Conservation (phyloP, 352 stramenopile species). For the Phytophthora meadii region DNA sequence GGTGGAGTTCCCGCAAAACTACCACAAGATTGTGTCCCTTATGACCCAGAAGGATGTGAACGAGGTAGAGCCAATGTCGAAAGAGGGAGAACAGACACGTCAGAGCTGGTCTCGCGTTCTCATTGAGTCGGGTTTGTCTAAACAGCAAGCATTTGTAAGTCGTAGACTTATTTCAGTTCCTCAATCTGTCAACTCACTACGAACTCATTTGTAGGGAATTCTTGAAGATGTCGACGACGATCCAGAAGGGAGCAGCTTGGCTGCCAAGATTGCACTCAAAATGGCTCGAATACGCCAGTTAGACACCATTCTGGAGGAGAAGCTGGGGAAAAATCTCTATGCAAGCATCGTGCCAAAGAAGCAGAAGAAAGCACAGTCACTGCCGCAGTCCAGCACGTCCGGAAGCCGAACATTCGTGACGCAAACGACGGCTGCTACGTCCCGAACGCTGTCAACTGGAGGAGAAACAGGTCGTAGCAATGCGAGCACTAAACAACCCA, state of each 20-base stretch:
- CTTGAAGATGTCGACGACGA: conserved; percentile 51
- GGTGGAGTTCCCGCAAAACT: conserved; percentile 69
- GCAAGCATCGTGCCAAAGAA: conserved; percentile 31
- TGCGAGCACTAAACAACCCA: conserved; percentile 6
- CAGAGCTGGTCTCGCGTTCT: conserved; percentile 70
- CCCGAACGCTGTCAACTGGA: conserved; percentile 2
- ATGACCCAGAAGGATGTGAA: conserved; percentile 68
- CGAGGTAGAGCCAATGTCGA: conserved; percentile 17
- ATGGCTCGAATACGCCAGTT: conserved; percentile 71
- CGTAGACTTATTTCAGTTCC: no score
- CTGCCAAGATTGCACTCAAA: conserved; percentile 77
- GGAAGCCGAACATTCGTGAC: conserved; percentile 31
- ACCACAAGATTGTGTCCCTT: conserved; percentile 65
- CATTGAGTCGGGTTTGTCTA: conserved; percentile 65
- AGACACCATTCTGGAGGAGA: conserved; percentile 66
- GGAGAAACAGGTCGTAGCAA: conserved; percentile 14
- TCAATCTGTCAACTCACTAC: background rate
- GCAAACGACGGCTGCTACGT: conserved; percentile 6
- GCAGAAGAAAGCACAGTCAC: conserved; percentile 20
- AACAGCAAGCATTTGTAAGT: conserved; percentile 71
- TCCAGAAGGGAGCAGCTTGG: conserved; percentile 35
- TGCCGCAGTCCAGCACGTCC: background rate
- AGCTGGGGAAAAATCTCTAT: conserved; percentile 71
- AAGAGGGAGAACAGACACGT: conserved; percentile 12
- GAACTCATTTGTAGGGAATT: conserved; percentile 33